Conservation (phyloP, 1,284 basidiomycete genomes). For the Sparassis latifolia region DNA sequence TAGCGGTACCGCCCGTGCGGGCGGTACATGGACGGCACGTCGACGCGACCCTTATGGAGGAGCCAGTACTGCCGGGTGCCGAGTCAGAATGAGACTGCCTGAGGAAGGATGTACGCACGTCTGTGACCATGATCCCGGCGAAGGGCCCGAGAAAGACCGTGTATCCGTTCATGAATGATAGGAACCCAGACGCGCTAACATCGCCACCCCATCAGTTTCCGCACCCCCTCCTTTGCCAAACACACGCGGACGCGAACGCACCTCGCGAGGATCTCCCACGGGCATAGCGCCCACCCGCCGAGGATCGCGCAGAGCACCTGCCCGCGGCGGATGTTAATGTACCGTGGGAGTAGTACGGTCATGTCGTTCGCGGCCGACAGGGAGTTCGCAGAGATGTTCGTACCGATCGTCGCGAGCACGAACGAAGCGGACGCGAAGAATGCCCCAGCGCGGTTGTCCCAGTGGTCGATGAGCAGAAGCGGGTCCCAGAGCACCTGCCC, state of each 20-base stretch:
- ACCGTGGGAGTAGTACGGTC: conserved; percentile 58
- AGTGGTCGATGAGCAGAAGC: conserved; percentile 51
- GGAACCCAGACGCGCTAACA: conserved; percentile 39
- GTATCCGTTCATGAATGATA: conserved; percentile 62
- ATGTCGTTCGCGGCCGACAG: conserved; percentile 77
- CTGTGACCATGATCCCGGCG: conserved; percentile 67
- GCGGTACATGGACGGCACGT: conserved; percentile 68
- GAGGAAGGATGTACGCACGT: conserved; percentile 35
- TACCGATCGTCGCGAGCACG: conserved; percentile 61
- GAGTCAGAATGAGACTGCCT: not conserved
- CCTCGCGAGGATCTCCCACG: conserved; percentile 50
- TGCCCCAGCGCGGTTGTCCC: conserved; percentile 72
- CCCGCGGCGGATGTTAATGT: conserved; percentile 71
- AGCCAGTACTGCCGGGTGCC: conserved; percentile 49
- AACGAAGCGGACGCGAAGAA: conserved; percentile 74
- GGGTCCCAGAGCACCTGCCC: conserved; percentile 48
- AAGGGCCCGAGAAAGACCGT: conserved; percentile 71
- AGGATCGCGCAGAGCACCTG: conserved; percentile 69
- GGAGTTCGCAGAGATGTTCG: conserved; percentile 73
- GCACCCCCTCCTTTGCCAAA: not conserved
- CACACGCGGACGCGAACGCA: conserved; percentile 11
- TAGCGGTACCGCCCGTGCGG: conserved; percentile 62
- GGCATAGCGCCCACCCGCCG: conserved; percentile 56
- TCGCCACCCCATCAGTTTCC: not conserved
- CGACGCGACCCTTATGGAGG: conserved; percentile 53